Percentiles rank a stretch among this genome's conserved stretches.
Evolutionary conservation across 352 stramenopile genomes (phyloP).

Genomic region (Chrysophaeum taylorii): DNA sequence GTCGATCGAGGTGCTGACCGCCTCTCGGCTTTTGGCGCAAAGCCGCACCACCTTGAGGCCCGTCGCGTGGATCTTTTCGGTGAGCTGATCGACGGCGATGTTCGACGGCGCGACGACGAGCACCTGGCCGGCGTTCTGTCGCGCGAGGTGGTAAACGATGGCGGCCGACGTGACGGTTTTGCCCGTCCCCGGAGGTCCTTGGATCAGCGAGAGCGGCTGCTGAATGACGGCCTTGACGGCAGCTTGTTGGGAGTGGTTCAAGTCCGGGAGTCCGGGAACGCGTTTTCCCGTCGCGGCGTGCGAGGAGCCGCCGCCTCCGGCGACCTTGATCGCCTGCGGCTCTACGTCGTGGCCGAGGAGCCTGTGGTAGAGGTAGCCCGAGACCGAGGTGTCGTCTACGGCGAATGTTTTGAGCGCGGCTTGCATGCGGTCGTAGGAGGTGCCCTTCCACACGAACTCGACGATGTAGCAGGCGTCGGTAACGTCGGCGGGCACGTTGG

Average conservation of each 20-base stretch:
- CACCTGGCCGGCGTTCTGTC: slow-evolving; percentile 95
- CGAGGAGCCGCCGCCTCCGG: slow-evolving; percentile 39
- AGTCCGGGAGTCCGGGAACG: slow-evolving; percentile 82
- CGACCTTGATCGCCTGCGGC: slow-evolving; percentile 69
- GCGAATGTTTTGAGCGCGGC: slow-evolving; percentile 95
- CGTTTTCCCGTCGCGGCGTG: slow-evolving; percentile 40
- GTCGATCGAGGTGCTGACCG: slow-evolving; percentile 78
- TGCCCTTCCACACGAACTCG: slow-evolving; percentile 98
- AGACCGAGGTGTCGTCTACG: slow-evolving; percentile 93
- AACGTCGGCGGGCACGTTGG: slow-evolving; percentile 71
- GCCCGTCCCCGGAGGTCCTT: slow-evolving; percentile 86
- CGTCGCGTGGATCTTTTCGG: slow-evolving; percentile 93
- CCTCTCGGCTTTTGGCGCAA: slow-evolving; percentile 92
- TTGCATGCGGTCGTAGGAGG: slow-evolving; percentile 98
- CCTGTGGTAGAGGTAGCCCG: slow-evolving; percentile 97
- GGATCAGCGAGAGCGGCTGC: slow-evolving; percentile 92
- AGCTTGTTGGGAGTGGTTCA: slow-evolving; percentile 93
- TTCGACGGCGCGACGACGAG: slow-evolving; percentile 96
- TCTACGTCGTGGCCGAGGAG: slow-evolving; percentile 93
- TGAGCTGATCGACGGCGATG: slow-evolving; percentile 96
- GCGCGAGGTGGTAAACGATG: slow-evolving; percentile 98
- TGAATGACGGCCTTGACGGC: slow-evolving; percentile 89
- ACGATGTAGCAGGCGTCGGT: slow-evolving; percentile 84
- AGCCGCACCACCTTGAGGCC: slow-evolving; percentile 94
- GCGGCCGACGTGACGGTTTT: slow-evolving; percentile 96